Evolutionary conservation across 176 grass and related monocot species (phyloP).

Genomic region (Microstegium vimineum): DNA sequence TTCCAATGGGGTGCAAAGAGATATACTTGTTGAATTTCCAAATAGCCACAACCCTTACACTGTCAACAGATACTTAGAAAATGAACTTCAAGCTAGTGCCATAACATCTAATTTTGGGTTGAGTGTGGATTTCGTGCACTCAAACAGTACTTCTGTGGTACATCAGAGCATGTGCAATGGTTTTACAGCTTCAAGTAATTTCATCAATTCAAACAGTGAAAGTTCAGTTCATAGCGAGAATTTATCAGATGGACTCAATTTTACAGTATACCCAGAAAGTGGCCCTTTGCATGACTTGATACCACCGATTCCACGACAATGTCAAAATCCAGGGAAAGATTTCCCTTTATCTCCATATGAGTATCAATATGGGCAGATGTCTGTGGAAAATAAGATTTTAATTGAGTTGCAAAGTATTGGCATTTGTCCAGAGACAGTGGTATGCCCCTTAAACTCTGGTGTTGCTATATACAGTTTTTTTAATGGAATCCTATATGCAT

Average conservation of each 20-base stretch:
- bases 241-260: constrained; percentile 31
- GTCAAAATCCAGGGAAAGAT: constrained; percentile 32
- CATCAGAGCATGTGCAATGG: constrained; percentile 51
- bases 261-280: constrained; percentile 38
- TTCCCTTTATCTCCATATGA: constrained; percentile 48
- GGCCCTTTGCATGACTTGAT: constrained; percentile 26
- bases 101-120: constrained; percentile 34
- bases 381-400: constrained; percentile 68
- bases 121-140: constrained; percentile 38
- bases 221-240: constrained; percentile 39
- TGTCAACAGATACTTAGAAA: constrained; percentile 36
- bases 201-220: constrained; percentile 41
- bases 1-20: constrained; percentile 24
- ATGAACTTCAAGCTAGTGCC: constrained; percentile 37
- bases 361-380: constrained; percentile 61
- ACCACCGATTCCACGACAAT: constrained; percentile 25
- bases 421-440: constrained; percentile 57
- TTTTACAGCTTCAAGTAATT: constrained; percentile 49
- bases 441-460: constrained; percentile 23
- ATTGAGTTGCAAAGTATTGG: constrained; percentile 85
- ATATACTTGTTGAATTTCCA: constrained; percentile 38
- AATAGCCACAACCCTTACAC: constrained; percentile 34
- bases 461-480: constrained; percentile 2
- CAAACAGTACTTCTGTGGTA: constrained; percentile 33
- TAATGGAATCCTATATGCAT: not conserved